Conservation (phyloP, 306 rosid species). For the Cajanus cajan region DNA sequence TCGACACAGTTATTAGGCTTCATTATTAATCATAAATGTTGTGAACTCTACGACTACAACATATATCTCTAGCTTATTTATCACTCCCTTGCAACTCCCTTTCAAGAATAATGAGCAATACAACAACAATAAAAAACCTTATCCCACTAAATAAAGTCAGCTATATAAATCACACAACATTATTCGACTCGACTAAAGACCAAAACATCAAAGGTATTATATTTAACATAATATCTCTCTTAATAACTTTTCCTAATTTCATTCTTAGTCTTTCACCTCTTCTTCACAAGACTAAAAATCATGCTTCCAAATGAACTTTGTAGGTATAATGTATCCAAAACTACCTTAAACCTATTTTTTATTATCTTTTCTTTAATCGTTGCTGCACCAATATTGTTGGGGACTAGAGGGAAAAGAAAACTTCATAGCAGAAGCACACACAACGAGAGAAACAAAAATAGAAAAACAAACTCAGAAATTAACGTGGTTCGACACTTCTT, state of each 20-base stretch:
- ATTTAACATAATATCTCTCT: not conserved
- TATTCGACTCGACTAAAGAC: not conserved
- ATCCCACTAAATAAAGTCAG: not conserved
- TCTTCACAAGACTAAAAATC: not conserved
- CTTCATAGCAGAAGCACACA: no score
- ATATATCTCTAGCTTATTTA: not conserved
- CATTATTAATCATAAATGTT: not conserved
- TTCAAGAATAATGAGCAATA: no score
- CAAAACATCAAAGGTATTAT: not conserved
- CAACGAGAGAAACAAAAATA: no score
- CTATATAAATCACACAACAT: not conserved
- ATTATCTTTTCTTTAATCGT: not conserved
- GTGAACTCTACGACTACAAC: not conserved
- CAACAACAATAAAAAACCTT: not conserved
- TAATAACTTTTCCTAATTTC: no score
- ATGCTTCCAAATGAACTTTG: not conserved
- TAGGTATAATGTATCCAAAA: not conserved
- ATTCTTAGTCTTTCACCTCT: not conserved
- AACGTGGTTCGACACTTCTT: no score
- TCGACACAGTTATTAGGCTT: not conserved
- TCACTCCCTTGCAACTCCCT: not conserved
- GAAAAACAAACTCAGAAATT: no score
- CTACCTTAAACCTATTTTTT: not conserved
- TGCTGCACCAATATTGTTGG: not conserved
- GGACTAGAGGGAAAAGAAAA: no score